These are phyloP conservation scores for Fraxinus quadrangulata DNA, from an alignment of 257 asterid species.

Conservation along the genomic window DNA sequence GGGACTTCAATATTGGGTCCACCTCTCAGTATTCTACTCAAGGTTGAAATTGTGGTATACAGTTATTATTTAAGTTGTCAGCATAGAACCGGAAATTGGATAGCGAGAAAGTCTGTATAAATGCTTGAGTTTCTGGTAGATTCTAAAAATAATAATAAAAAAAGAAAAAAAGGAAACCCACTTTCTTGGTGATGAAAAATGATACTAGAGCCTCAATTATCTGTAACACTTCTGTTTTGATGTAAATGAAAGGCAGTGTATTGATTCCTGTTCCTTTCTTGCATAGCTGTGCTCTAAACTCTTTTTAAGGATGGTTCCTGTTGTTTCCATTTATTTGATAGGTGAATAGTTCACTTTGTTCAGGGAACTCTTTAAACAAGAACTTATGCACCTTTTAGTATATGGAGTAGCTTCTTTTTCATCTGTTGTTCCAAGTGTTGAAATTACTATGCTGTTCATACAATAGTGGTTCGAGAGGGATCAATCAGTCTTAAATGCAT, in stretches of 20 bases:
- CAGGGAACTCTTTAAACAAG: too few relatives aligned
- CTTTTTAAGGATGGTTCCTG: not conserved
- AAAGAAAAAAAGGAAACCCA: too few relatives aligned
- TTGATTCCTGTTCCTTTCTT: not conserved
- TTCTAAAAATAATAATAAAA: not conserved
- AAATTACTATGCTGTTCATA: not conserved
- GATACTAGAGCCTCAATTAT: not conserved
- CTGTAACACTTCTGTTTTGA: not conserved
- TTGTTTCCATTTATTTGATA: not conserved
- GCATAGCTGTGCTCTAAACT: not conserved
- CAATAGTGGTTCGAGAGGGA: too few relatives aligned
- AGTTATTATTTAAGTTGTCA: constrained; percentile 32
- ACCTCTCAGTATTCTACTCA: not conserved
- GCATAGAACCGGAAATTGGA: constrained; percentile 26
- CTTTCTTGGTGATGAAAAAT: too few relatives aligned
- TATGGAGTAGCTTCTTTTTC: not conserved
- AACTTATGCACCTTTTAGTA: not conserved
- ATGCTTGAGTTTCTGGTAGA: not conserved
- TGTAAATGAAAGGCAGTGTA: not conserved
- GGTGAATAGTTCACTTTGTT: not conserved
- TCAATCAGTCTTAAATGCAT: not conserved
- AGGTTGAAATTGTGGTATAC: constrained; percentile 14
- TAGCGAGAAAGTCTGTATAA: not conserved
- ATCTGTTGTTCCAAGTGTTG: not conserved
- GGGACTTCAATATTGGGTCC: constrained; percentile 17